Evolutionary conservation across 805 yeast genomes (phyloP).

Genomic region (Lipomyces kockii): DNA sequence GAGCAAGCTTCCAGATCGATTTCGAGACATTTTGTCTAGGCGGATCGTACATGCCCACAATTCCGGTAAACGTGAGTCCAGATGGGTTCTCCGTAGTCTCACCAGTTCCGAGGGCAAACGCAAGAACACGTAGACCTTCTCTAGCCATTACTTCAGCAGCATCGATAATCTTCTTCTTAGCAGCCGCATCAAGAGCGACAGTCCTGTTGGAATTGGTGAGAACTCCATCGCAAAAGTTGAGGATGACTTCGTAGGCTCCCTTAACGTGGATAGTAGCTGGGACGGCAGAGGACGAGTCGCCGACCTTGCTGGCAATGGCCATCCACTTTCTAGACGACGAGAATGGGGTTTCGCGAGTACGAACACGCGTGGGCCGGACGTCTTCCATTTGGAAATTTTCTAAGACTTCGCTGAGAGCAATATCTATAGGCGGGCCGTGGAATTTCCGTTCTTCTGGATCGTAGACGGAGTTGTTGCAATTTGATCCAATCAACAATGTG

Average conservation of each 20-base stretch:
- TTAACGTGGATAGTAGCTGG: conserved; percentile 63
- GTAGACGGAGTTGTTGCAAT: conserved; percentile 42
- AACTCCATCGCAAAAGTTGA: conserved; percentile 53
- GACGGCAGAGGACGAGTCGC: conserved; percentile 62
- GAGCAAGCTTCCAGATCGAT: conserved; percentile 74
- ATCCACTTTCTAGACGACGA: conserved; percentile 55
- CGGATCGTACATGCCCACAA: conserved; percentile 96
- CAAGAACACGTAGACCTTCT: conserved; percentile 69
- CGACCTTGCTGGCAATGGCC: conserved; percentile 75
- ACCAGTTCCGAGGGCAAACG: conserved; percentile 59
- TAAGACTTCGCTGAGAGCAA: conserved; percentile 81
- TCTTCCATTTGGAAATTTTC: conserved; percentile 75
- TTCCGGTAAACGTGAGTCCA: conserved; percentile 77
- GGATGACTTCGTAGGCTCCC: conserved; percentile 85
- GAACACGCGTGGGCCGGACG: conserved; percentile 60
- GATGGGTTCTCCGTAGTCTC: conserved; percentile 53
- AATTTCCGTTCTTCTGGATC: conserved; percentile 27
- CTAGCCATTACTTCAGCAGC: conserved; percentile 69
- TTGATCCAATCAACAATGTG: conserved; percentile 71
- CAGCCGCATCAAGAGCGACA: conserved; percentile 60
- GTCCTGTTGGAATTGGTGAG: conserved; percentile 63
- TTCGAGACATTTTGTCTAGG: conserved; percentile 85
- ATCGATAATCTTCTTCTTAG: conserved; percentile 54
- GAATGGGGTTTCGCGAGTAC: conserved; percentile 54
- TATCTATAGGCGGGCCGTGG: conserved; percentile 89